A percentile compares a stretch with the other conserved stretches of the same genome.
These are phyloP conservation scores for Ophiostoma populinum DNA, from an alignment of 2,329 filamentous ascomycete species.

Conservation along the genomic window DNA sequence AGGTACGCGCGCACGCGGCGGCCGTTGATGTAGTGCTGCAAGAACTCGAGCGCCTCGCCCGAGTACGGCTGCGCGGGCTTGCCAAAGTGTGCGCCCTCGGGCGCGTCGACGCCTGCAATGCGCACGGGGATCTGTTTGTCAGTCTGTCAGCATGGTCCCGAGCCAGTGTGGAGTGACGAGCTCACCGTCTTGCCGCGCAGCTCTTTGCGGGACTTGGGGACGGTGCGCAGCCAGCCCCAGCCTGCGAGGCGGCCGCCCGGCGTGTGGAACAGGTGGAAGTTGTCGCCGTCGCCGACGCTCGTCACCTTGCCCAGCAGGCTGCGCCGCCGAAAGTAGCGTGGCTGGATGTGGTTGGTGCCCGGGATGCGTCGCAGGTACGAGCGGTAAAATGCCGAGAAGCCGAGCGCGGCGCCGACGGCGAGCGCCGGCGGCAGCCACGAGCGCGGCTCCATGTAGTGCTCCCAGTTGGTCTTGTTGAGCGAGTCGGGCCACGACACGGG, in stretches of 20 bases:
- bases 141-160: too few relatives aligned
- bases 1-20: slow-evolving; percentile 67
- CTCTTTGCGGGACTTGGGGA: slow-evolving; percentile 51
- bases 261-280: slow-evolving; percentile 87
- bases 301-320: slow-evolving; percentile 76
- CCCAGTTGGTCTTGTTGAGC: slow-evolving; percentile 32
- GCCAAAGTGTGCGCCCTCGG: slow-evolving; percentile 86
- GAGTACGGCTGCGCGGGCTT: slow-evolving; percentile 70
- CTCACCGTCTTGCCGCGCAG: slow-evolving; percentile 63
- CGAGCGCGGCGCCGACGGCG: slow-evolving; percentile 36
- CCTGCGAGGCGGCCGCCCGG: slow-evolving; percentile 75
- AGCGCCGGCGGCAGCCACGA: slow-evolving; percentile 36
- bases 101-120: slow-evolving; percentile 82
- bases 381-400: slow-evolving; percentile 44
- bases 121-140: slow-evolving; percentile 62
- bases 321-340: slow-evolving; percentile 54
- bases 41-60: slow-evolving; percentile 64
- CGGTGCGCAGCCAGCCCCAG: slow-evolving; percentile 77
- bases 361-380: slow-evolving; percentile 75
- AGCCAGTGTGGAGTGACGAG: too few relatives aligned
- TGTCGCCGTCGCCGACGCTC: slow-evolving; percentile 89
- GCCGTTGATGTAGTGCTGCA: slow-evolving; percentile 54
- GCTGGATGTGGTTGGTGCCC: slow-evolving; percentile 55
- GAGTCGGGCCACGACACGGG: slow-evolving; percentile 21
- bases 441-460: slow-evolving; percentile 34